These are phyloP conservation scores for Gaertneriomyces semiglobifer DNA, from an alignment of 192 early-diverging fungal species.

Conservation along the genomic window DNA sequence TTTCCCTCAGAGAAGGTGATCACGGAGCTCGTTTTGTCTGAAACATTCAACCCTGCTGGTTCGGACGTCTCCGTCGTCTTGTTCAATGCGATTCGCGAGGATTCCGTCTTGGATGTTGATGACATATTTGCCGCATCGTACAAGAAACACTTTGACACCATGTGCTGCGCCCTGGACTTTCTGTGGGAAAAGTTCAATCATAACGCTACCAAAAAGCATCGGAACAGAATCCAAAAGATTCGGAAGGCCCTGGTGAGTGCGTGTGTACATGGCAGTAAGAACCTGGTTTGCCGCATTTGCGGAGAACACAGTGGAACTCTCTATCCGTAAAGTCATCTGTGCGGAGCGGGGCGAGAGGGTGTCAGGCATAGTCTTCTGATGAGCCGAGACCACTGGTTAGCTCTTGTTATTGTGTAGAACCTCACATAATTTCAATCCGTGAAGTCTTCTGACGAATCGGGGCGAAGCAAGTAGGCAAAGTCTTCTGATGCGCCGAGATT, in stretches of 20 bases:
- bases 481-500: background rate
- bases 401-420: background rate
- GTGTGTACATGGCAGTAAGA: background rate
- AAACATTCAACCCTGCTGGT: background rate
- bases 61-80: background rate
- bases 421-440: background rate
- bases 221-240: background rate
- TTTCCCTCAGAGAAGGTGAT: background rate
- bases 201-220: background rate
- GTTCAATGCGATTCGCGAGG: conserved; percentile 3
- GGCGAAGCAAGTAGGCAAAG: background rate
- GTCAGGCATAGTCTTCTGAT: background rate
- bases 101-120: background rate
- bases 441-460: background rate
- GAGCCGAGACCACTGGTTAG: background rate
- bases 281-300: background rate
- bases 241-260: background rate
- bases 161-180: background rate
- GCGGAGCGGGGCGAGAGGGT: background rate
- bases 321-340: background rate
- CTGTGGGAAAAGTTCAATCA: background rate
- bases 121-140: background rate
- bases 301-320: background rate
- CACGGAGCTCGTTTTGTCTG: background rate
- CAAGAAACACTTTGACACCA: background rate